Conservation (phyloP, 257 asterid genomes). For the Vinca minor region DNA sequence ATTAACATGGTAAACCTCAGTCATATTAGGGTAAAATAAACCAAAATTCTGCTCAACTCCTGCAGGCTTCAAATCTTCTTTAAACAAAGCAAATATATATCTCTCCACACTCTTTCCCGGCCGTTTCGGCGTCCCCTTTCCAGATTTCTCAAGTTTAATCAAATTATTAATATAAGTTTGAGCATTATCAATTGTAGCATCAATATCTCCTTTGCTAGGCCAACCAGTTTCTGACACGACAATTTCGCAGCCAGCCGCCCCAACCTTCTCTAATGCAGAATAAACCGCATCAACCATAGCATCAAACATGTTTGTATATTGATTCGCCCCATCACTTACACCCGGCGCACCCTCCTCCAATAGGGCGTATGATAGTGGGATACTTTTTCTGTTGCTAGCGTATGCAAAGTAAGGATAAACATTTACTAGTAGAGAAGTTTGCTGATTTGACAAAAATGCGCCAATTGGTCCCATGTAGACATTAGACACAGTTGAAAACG, state of each 20-base stretch:
- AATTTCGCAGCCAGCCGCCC: conserved; percentile 14
- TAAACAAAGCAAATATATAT: conserved; percentile 36
- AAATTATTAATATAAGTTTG: conserved; percentile 31
- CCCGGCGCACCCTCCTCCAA: neutral
- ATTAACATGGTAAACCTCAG: conserved; percentile 35
- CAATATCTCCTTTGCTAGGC: conserved; percentile 42
- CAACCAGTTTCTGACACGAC: conserved; percentile 57
- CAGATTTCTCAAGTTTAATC: conserved; percentile 21
- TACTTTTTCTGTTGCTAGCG: conserved; percentile 12
- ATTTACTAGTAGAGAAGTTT: conserved; percentile 27
- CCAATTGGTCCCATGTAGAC: conserved; percentile 15
- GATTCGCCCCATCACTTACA: neutral
- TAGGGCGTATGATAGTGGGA: conserved; percentile 30
- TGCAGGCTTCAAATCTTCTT: conserved; percentile 28
- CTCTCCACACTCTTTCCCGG: conserved; percentile 28
- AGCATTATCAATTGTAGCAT: conserved; percentile 29
- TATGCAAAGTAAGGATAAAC: conserved; percentile 36
- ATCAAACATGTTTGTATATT: conserved; percentile 39
- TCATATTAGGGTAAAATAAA: conserved; percentile 23
- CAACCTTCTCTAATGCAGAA: conserved; percentile 37
- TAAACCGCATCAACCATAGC: conserved; percentile 41
- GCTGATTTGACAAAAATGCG: conserved; percentile 10
- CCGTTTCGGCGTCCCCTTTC: conserved; percentile 38
- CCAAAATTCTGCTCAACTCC: conserved; percentile 34
- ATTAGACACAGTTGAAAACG: conserved; percentile 9